Evolutionary conservation across 306 rosid species (phyloP).

Genomic region (Glycine tomentella): DNA sequence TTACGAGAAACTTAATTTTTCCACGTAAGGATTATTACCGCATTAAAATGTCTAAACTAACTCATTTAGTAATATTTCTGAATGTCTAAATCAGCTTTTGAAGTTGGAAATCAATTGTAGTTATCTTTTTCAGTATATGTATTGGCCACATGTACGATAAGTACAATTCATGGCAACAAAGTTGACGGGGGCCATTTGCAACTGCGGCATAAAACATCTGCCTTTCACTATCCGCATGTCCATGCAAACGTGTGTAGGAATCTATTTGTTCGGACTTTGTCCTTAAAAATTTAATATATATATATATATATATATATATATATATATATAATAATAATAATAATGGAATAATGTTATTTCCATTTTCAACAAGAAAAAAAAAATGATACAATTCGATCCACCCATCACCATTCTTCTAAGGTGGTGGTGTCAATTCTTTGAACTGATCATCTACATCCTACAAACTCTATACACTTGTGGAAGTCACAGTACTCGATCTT

Average conservation of each 20-base stretch:
- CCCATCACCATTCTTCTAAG: conserved; percentile 48
- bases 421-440: conserved; percentile 46
- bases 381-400: conserved; percentile 47
- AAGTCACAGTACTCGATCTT: conserved; percentile 46
- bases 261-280: neutral
- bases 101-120: conserved; percentile 21
- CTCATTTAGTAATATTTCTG: neutral
- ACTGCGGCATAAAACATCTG: conserved; percentile 46
- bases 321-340: too few species aligned
- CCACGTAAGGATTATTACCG: neutral
- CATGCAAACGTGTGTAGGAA: conserved; percentile 52
- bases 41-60: conserved; percentile 18
- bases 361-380: conserved; percentile 34
- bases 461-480: conserved; percentile 32
- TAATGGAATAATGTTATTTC: conserved; percentile 35
- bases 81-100: conserved; percentile 42
- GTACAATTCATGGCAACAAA: conserved; percentile 45
- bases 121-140: conserved; percentile 31
- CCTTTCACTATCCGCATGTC: neutral
- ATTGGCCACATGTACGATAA: conserved; percentile 50
- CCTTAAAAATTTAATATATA: conserved; percentile 2
- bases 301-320: too few species aligned
- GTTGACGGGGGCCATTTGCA: conserved; percentile 40
- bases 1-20: too few species aligned
- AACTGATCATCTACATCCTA: conserved; percentile 45